These are phyloP conservation scores for Aureoboletus auriporus DNA, from an alignment of 768 basidiomycete species.

Conservation along the genomic window DNA sequence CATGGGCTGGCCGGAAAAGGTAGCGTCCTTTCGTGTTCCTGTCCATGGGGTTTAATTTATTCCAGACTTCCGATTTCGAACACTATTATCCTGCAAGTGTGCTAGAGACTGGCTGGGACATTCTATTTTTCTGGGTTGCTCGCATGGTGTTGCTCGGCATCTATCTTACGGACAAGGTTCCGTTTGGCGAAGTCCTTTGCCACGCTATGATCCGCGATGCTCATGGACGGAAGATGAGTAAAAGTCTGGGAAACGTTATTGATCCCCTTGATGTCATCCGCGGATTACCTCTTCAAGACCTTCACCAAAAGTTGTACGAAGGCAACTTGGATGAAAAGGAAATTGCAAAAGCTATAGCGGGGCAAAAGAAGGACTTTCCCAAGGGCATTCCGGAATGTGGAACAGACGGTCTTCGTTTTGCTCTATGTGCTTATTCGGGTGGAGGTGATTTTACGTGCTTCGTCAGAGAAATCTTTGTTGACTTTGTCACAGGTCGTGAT, in stretches of 20 bases:
- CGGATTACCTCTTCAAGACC: constrained; percentile 70
- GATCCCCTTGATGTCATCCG: constrained; percentile 95
- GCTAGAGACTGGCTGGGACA: constrained; percentile 98
- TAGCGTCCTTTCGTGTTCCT: constrained; percentile 22
- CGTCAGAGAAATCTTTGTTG: background rate
- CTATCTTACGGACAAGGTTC: constrained; percentile 84
- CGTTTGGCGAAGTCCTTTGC: constrained; percentile 93
- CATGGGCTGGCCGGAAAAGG: constrained; percentile 96
- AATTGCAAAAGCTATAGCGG: constrained; percentile 83
- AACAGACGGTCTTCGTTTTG: constrained; percentile 93
- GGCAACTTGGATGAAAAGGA: constrained; percentile 95
- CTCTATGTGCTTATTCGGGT: constrained; percentile 89
- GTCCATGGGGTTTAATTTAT: background rate
- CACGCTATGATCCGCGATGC: constrained; percentile 99
- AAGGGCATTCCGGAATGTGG: constrained; percentile 99
- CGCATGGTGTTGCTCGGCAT: constrained; percentile 95
- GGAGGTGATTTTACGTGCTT: constrained; percentile 51
- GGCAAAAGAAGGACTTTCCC: constrained; percentile 99
- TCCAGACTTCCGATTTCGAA: constrained; percentile 70
- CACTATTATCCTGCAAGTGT: constrained; percentile 87
- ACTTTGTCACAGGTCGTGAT: constrained; percentile 68
- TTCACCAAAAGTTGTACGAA: constrained; percentile 82
- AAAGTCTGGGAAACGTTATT: constrained; percentile 96
- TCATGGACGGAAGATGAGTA: constrained; percentile 98
- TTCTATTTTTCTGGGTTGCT: constrained; percentile 99